phyloP scores from a whole-genome alignment of 2,329 filamentous ascomycete species.

The Scytalidium lignicola region DNA sequence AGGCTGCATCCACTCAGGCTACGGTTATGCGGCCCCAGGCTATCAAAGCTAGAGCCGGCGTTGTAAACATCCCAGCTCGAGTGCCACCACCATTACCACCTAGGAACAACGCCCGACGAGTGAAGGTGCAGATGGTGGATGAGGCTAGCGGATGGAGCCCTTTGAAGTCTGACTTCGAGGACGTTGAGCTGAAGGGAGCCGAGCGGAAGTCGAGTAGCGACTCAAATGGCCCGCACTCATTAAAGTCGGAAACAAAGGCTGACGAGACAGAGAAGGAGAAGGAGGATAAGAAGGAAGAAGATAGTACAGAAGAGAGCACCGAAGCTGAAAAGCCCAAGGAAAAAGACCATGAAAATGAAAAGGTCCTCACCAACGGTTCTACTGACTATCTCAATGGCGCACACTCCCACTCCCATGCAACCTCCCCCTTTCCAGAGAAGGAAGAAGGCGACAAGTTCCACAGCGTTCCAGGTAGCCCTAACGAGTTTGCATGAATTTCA shows the following conservation, averaged over 20 bases:
- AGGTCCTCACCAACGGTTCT: neutral
- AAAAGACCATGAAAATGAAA: conserved; percentile 2
- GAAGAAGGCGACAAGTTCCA: conserved; percentile 15
- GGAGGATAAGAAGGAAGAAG: conserved; percentile 2
- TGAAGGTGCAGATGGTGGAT: conserved; percentile 20
- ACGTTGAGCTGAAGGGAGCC: conserved; percentile 21
- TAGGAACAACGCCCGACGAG: conserved; percentile 58
- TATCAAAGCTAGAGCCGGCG: conserved; percentile 59
- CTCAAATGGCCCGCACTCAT: neutral
- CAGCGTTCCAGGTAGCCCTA: conserved; percentile 13
- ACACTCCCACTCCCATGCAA: conserved; percentile 3
- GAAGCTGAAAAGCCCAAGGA: conserved; percentile 2
- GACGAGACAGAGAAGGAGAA: conserved; percentile 5
- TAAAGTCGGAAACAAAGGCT: neutral
- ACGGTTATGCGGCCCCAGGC: conserved; percentile 49
- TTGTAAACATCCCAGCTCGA: conserved; percentile 82
- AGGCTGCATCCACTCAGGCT: conserved; percentile 55
- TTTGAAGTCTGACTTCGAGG: conserved; percentile 27
- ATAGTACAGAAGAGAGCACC: neutral
- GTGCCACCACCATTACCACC: conserved; percentile 70
- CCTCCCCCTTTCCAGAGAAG: neutral
- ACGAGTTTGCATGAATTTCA: conserved; percentile 7
- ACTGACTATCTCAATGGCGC: conserved; percentile 1
- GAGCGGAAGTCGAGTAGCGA: neutral
- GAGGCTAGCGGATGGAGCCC: conserved; percentile 20